Percentiles rank a stretch among this genome's conserved stretches.
Conservation (phyloP, 164 flowering plant genomes). For the Magnolia changhungtana region DNA sequence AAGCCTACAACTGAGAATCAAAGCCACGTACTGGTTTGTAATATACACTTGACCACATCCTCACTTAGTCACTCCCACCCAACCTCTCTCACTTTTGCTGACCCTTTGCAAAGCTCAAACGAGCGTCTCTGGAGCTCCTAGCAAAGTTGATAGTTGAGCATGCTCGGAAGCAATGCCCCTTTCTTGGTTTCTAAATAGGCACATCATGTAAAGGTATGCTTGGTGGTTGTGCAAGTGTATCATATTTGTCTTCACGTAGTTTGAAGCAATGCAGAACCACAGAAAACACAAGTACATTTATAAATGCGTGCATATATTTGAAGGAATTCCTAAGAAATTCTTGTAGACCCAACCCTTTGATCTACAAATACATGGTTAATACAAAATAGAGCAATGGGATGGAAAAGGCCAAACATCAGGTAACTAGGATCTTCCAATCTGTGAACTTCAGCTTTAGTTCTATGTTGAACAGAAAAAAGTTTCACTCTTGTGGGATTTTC, state of each 20-base stretch:
- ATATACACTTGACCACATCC: background rate
- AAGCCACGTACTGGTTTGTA: conserved; percentile 10
- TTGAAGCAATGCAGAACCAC: background rate
- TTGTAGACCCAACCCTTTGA: no score
- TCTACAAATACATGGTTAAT: no score
- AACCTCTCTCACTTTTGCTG: conserved; percentile 1
- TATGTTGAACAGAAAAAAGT: no score
- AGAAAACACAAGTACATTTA: background rate
- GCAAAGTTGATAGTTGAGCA: conserved; percentile 33
- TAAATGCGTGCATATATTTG: background rate
- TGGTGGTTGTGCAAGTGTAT: background rate
- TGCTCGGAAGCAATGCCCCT: conserved; percentile 35
- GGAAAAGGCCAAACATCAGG: no score
- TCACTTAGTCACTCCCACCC: background rate
- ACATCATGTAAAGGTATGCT: conserved; percentile 7
- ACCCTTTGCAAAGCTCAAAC: conserved; percentile 29
- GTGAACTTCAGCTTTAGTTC: no score
- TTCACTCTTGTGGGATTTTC: no score
- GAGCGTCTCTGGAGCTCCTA: conserved; percentile 28
- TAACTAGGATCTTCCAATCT: no score
- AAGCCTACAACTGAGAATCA: no score
- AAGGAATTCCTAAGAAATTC: background rate
- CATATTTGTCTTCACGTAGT: background rate
- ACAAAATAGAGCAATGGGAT: no score
- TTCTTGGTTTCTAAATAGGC: conserved; percentile 25